A percentile compares a stretch with the other conserved stretches of the same genome.
phyloP scores from a whole-genome alignment of 2,329 filamentous ascomycete genomes.

The Beauveria caledonica region DNA sequence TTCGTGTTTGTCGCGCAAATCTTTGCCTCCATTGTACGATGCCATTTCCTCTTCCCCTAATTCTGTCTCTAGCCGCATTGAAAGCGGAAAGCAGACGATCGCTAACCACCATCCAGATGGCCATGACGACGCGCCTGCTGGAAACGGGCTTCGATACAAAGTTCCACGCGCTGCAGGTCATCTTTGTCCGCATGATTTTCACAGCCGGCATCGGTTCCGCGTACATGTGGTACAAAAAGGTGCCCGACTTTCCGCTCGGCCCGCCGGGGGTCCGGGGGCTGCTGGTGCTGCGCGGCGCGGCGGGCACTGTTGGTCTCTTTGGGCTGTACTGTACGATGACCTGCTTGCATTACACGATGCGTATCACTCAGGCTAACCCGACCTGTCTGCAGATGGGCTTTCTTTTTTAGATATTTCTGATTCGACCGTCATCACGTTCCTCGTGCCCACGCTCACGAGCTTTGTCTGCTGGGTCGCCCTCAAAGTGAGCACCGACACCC shows the following conservation, averaged over 20 bases:
- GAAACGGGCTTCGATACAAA: slow-evolving; percentile 26
- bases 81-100: neutral
- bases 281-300: slow-evolving; percentile 54
- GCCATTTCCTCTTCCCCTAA: neutral
- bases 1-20: slow-evolving; percentile 33
- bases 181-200: slow-evolving; percentile 34
- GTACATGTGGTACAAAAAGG: slow-evolving; percentile 33
- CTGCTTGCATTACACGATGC: too few species aligned
- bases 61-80: neutral
- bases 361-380: too few species aligned
- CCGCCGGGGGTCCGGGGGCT: slow-evolving; percentile 52
- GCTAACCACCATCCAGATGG: slow-evolving; percentile 25
- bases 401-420: slow-evolving; percentile 70
- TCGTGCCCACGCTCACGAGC: slow-evolving; percentile 62
- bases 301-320: slow-evolving; percentile 59
- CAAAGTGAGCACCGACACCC: slow-evolving; percentile 13
- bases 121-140: slow-evolving; percentile 30
- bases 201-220: slow-evolving; percentile 28
- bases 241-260: slow-evolving; percentile 60
- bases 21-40: slow-evolving; percentile 31
- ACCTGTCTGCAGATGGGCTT: slow-evolving; percentile 24
- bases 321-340: slow-evolving; percentile 36
- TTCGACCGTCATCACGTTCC: slow-evolving; percentile 71
- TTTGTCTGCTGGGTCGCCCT: slow-evolving; percentile 53
- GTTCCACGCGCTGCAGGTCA: slow-evolving; percentile 34